A percentile compares a stretch with the other conserved stretches of the same genome.
phyloP scores from a whole-genome alignment of 164 flowering plant species.

The Tetrastigma voinierianum region DNA sequence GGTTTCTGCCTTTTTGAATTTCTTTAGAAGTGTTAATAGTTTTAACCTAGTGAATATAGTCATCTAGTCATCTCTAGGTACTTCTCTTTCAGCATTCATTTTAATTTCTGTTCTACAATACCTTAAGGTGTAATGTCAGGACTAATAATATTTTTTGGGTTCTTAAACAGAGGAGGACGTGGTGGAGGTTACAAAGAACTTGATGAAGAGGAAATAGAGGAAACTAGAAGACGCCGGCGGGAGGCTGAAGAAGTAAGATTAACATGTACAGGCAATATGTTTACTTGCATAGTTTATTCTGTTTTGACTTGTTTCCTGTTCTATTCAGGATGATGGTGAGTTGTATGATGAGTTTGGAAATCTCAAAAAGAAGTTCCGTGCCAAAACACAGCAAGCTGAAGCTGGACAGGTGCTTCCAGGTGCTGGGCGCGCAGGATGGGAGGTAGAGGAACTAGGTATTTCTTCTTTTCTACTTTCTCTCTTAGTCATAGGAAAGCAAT shows the following conservation, averaged over 20 bases:
- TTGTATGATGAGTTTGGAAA: slow-evolving; percentile 99
- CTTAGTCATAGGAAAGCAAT: background rate
- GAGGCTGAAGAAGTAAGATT: slow-evolving; percentile 87
- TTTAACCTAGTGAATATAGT: too few species aligned
- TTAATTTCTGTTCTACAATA: too few species aligned
- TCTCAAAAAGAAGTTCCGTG: slow-evolving; percentile 95
- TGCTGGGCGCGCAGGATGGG: slow-evolving; percentile 98
- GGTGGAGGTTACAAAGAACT: slow-evolving; percentile 99
- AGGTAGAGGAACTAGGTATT: slow-evolving; percentile 91
- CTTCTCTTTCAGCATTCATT: too few species aligned
- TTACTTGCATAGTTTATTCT: background rate
- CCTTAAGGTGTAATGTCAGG: background rate
- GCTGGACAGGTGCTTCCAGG: slow-evolving; percentile 59
- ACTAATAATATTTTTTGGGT: background rate
- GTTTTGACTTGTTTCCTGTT: background rate
- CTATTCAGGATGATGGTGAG: slow-evolving; percentile 91
- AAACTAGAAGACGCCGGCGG: slow-evolving; percentile 74
- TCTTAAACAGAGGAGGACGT: slow-evolving; percentile 78
- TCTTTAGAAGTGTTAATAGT: too few species aligned
- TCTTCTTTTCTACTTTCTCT: slow-evolving; percentile 1
- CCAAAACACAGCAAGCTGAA: slow-evolving; percentile 76
- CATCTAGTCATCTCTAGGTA: too few species aligned
- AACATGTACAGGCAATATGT: background rate
- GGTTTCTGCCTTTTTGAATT: too few species aligned
- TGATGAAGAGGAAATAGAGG: slow-evolving; percentile 97